A percentile compares a stretch with the other conserved stretches of the same genome.
These are phyloP conservation scores for Arctium lappa DNA, from an alignment of 129 eudicot species.

Conservation along the genomic window DNA sequence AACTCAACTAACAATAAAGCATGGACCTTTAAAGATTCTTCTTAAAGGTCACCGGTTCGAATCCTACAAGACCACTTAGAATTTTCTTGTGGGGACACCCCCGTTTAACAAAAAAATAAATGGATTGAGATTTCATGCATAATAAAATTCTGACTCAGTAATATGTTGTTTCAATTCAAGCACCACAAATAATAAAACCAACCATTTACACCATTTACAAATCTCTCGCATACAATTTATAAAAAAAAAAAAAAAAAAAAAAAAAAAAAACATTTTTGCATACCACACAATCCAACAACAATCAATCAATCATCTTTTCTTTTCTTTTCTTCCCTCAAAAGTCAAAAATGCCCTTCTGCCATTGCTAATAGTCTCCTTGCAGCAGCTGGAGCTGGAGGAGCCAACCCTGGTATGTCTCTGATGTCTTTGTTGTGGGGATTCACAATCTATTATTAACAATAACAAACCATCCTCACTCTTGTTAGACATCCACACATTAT, in stretches of 20 bases:
- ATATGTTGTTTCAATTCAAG: neutral
- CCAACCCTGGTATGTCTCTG: slow-evolving; percentile 86
- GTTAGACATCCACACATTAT: neutral
- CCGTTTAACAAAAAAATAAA: too few relatives aligned
- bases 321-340: slow-evolving; percentile 1
- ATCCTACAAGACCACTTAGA: too few relatives aligned
- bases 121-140: too few relatives aligned
- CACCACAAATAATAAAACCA: neutral
- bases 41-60: too few relatives aligned
- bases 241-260: neutral
- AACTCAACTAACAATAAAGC: too few relatives aligned
- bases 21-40: too few relatives aligned
- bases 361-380: slow-evolving; percentile 65
- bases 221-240: slow-evolving; percentile 14
- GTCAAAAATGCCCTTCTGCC: slow-evolving; percentile 32
- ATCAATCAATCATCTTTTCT: slow-evolving; percentile 8
- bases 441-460: slow-evolving; percentile 46
- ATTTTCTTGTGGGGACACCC: too few relatives aligned
- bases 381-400: slow-evolving; percentile 81
- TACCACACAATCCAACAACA: slow-evolving; percentile 18
- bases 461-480: neutral
- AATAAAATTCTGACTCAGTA: too few relatives aligned
- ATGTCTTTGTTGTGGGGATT: slow-evolving; percentile 81
- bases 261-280: slow-evolving; percentile 14
- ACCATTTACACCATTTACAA: slow-evolving; percentile 36